Evolutionary conservation across 176 grass and related monocot species (phyloP).

Genomic region (Calamus simplicifolius): DNA sequence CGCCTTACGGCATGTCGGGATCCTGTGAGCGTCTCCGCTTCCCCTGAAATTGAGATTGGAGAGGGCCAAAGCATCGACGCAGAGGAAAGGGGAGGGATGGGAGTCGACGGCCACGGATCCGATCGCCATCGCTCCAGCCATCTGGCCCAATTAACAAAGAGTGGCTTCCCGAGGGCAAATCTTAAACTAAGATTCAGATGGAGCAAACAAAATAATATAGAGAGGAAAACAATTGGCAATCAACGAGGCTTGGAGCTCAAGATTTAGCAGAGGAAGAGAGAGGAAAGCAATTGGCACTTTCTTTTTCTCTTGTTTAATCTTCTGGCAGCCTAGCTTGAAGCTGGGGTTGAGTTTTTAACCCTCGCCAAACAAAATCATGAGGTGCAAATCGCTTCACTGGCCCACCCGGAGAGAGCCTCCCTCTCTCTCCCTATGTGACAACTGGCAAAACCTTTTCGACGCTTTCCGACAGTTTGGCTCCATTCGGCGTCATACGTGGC

Average conservation of each 20-base stretch:
- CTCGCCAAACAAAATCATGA: constrained; percentile 39
- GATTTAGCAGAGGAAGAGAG: background rate
- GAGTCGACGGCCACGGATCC: constrained; percentile 23
- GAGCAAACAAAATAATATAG: background rate
- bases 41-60: constrained; percentile 9
- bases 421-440: too few species aligned
- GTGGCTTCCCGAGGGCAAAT: background rate
- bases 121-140: constrained; percentile 26
- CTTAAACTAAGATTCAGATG: background rate
- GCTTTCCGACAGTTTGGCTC: too few species aligned
- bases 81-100: constrained; percentile 17
- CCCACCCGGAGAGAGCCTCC: background rate
- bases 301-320: too few species aligned
- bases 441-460: too few species aligned
- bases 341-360: constrained; percentile 15
- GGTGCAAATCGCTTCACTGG: constrained; percentile 9
- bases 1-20: background rate
- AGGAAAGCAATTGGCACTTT: background rate
- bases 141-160: background rate
- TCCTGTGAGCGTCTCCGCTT: too few species aligned
- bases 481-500: too few species aligned
- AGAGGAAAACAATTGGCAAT: background rate
- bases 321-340: background rate
- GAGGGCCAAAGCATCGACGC: background rate
- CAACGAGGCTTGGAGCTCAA: background rate